Base-by-base conservation (phyloP, 2,329 filamentous ascomycete genomes). In the Lizonia empirigonia region DNA sequence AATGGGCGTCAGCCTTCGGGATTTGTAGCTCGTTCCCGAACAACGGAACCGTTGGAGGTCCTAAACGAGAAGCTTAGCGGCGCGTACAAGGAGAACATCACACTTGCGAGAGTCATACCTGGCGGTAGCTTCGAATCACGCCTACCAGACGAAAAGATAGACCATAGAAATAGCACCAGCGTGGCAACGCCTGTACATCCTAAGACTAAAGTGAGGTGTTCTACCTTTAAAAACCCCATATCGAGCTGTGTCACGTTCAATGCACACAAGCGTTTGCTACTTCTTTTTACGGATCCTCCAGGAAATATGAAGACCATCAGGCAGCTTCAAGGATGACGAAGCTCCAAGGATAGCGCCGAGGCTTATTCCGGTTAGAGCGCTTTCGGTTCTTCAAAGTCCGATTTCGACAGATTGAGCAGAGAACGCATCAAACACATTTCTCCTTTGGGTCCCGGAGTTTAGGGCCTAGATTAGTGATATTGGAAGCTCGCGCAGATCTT, bases 21-120 rank as follows among this genome's bases (percentile, higher is more conserved):
- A 55, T 55, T 35, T 47, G 47, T 23, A 42, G 53, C 27, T 44
- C 38, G 18, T 55, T 55, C 16, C 53, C 53, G n/a, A 55, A 34
- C 10, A 55, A 27, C 16, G 53, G 53, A 5, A 26, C 24, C 9
- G 53, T 55, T 6, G 47, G 53, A 19, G 53, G 53, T 3, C 53
- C 53, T 55, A 12, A 7, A 32, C 4, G 40, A 19, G 19, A 23
- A 34, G 18, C n/a, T 48, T 19, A 34, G n/a, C 34, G n/a, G 18
- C 18, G 10, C 13, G 12, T 34, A 15, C 24, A n/a, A 18, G 24
- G 9, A 29, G 13, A 30, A 30, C 19, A 18, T 30, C 13, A n/a
- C 12, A 41, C 26, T 41, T 27, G 16, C 24, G 35, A 26, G 35
- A 12, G 16, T 16, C 26, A 40, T 48, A 48, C 44, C 44, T 26